Percentiles rank a stretch among this genome's conserved stretches.
These are phyloP conservation scores for Penicillium arizonense DNA, from an alignment of 495 filamentous ascomycete species.

Conservation along the genomic window DNA sequence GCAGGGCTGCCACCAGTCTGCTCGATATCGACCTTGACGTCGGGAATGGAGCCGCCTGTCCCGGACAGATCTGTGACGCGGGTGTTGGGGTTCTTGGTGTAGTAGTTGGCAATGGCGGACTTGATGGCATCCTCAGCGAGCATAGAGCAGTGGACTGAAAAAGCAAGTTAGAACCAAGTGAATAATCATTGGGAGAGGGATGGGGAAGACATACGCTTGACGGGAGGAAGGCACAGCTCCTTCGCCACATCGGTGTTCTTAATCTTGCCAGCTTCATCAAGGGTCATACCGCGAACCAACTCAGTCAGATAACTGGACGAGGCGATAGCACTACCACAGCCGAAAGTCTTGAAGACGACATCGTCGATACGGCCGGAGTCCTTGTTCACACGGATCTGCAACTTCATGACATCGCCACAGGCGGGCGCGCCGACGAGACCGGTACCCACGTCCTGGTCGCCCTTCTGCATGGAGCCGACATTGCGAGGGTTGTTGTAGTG, in stretches of 20 bases:
- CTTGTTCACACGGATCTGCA: slow-evolving; percentile 96
- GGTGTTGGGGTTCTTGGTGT: slow-evolving; percentile 86
- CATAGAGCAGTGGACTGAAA: slow-evolving; percentile 93
- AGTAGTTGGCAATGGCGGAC: slow-evolving; percentile 97
- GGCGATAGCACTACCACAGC: slow-evolving; percentile 94
- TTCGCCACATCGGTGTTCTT: slow-evolving; percentile 97
- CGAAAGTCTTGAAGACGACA: slow-evolving; percentile 98
- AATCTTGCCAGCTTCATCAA: slow-evolving; percentile 87
- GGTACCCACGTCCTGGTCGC: slow-evolving; percentile 85
- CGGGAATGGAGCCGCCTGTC: slow-evolving; percentile 57
- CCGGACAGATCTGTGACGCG: slow-evolving; percentile 70
- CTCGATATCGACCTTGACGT: slow-evolving; percentile 48
- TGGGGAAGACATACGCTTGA: slow-evolving; percentile 68
- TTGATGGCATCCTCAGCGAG: slow-evolving; percentile 99
- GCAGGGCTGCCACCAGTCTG: slow-evolving; percentile 28
- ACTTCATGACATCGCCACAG: slow-evolving; percentile 96
- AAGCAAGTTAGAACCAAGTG: slow-evolving; percentile 9
- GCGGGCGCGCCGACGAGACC: slow-evolving; percentile 92
- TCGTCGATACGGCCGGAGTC: slow-evolving; percentile 86
- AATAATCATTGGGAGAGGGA: not conserved
- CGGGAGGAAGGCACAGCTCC: slow-evolving; percentile 93
- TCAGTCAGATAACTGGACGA: slow-evolving; percentile 89
- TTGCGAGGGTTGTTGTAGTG: slow-evolving; percentile 94
- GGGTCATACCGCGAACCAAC: slow-evolving; percentile 90
- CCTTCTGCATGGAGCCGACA: slow-evolving; percentile 89